These are phyloP conservation scores for Komagataea norvegica DNA, from an alignment of 1,139 yeast genomes.

Conservation along the genomic window DNA sequence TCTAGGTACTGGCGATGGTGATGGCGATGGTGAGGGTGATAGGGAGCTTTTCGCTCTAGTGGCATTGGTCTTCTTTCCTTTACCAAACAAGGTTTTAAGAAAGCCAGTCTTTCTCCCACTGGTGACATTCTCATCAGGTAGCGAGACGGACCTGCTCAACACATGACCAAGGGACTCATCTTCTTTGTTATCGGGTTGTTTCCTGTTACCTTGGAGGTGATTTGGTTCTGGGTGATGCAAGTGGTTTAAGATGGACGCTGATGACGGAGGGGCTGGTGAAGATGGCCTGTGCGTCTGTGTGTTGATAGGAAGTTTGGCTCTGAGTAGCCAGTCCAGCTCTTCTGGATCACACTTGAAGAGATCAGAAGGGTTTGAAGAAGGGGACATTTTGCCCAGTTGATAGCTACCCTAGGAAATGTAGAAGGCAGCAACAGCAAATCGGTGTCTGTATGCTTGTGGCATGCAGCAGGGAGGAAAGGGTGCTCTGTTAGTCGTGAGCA, in stretches of 20 bases:
- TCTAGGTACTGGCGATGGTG: conserved; percentile 7
- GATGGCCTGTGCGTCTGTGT: conserved; percentile 8
- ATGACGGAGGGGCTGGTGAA: conserved; percentile 9
- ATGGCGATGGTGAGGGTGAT: conserved; percentile 10
- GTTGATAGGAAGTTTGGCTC: conserved; percentile 30
- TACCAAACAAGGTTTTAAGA: conserved; percentile 34
- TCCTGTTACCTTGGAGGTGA: conserved; percentile 9
- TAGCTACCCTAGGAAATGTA: no score
- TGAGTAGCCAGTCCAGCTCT: conserved; percentile 44
- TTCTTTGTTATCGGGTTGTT: conserved; percentile 1
- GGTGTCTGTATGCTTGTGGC: no score
- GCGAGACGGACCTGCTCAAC: conserved; percentile 28
- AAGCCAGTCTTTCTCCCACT: conserved; percentile 31
- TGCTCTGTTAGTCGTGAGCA: no score
- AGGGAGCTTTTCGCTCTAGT: conserved; percentile 3
- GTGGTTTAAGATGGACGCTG: neutral
- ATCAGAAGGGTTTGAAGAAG: neutral
- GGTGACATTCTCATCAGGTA: conserved; percentile 21
- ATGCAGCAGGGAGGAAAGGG: no score
- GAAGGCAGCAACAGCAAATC: no score
- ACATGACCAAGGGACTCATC: conserved; percentile 16
- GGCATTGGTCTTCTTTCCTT: conserved; percentile 19
- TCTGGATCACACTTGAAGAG: neutral
- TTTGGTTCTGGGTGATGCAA: conserved; percentile 11
- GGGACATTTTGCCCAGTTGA: no score